These are phyloP conservation scores for Populus hybrid DNA, from an alignment of 441 rosid genomes.

Conservation along the genomic window DNA sequence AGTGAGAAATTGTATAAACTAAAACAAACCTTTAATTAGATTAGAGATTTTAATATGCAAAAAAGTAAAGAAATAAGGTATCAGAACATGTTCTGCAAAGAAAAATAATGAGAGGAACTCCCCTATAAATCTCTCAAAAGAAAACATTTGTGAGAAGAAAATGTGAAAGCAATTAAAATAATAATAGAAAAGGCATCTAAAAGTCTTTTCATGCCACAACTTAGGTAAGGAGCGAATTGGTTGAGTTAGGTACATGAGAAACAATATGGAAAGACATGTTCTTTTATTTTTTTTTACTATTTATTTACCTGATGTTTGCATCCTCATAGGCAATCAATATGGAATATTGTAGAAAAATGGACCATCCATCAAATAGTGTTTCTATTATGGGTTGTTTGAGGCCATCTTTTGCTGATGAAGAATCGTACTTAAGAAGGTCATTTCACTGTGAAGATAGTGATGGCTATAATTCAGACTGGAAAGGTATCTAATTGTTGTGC, in stretches of 20 bases:
- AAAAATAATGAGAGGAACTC: not conserved
- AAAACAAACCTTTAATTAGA: not conserved
- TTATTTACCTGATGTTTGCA: slow-evolving; percentile 18
- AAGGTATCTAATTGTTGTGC: slow-evolving; percentile 38
- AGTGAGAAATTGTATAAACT: not conserved
- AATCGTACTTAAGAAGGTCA: slow-evolving; percentile 58
- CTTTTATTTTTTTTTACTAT: not conserved
- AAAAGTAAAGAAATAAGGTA: not conserved
- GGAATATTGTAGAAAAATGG: slow-evolving; percentile 61
- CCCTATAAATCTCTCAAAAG: not conserved
- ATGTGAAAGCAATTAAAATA: not conserved
- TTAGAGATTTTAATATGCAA: not conserved
- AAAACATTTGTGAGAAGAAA: not conserved
- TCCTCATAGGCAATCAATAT: slow-evolving; percentile 45
- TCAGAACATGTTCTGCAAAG: not conserved
- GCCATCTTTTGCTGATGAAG: slow-evolving; percentile 81
- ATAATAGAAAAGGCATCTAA: not conserved
- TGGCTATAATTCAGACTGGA: slow-evolving; percentile 48
- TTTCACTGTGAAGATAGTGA: slow-evolving; percentile 57
- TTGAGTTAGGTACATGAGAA: not conserved
- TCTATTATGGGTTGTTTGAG: slow-evolving; percentile 76
- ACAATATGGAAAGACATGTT: not conserved
- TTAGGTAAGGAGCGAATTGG: not conserved
- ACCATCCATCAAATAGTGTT: slow-evolving; percentile 81
- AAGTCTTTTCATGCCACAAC: not conserved